Conservation (phyloP, 163 green algal genomes). For the Chlorella variabilis region DNA sequence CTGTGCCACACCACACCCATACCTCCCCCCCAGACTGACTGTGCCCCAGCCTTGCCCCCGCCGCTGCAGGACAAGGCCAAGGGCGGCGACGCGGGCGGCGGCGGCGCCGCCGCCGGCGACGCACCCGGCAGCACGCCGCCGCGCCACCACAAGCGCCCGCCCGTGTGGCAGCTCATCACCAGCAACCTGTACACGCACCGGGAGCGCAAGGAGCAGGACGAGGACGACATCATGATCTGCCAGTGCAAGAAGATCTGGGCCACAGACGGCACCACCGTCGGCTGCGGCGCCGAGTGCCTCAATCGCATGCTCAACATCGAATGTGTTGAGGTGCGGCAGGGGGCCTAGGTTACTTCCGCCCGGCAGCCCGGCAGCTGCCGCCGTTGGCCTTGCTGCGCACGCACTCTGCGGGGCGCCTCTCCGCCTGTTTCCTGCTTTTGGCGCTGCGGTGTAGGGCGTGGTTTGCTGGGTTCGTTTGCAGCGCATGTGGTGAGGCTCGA, state of each 20-base stretch:
- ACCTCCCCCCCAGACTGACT: too few relatives aligned
- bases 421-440: too few relatives aligned
- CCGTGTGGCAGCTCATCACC: slow-evolving; percentile 85
- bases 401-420: too few relatives aligned
- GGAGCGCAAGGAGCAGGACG: slow-evolving; percentile 79
- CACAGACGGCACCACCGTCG: slow-evolving; percentile 44
- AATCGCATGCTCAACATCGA: slow-evolving; percentile 97
- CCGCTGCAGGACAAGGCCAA: slow-evolving; percentile 4
- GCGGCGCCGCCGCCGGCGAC: background rate
- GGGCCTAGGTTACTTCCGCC: too few relatives aligned
- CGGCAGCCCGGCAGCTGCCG: too few relatives aligned
- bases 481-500: too few relatives aligned
- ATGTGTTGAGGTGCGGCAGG: slow-evolving; percentile 75
- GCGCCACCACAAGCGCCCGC: slow-evolving; percentile 53
- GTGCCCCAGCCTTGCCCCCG: too few relatives aligned
- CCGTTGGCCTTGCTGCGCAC: too few relatives aligned
- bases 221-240: slow-evolving; percentile 97
- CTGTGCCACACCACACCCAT: too few relatives aligned
- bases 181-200: slow-evolving; percentile 88
- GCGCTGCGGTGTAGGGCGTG: too few relatives aligned
- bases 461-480: too few relatives aligned
- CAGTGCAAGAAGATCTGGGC: slow-evolving; percentile 77
- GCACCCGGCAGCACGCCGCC: background rate
- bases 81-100: background rate
- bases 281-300: slow-evolving; percentile 92